Base-by-base conservation (phyloP, 805 yeast genomes). In the Citeromyces nyonsensis region DNA sequence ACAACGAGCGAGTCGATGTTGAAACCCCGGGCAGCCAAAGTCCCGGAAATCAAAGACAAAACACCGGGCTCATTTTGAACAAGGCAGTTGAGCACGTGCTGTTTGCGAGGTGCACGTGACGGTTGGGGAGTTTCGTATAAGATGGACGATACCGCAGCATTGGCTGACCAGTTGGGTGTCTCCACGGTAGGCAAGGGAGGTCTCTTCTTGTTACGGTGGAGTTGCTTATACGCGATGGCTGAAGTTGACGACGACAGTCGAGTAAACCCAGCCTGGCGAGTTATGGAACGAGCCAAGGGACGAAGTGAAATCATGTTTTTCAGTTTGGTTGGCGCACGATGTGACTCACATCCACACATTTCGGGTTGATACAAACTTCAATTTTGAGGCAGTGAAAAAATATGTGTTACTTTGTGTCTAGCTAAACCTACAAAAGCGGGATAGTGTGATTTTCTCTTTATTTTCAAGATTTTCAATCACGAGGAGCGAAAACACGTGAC, bases 31-130 rank as follows among this genome's bases (percentile, higher is more conserved):
- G 96, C 97, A 26, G 98, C 98, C 43, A 91, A 67, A 34, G 94
- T 85, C 35, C 96, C 95, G 5, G 96, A 80, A 28, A 91, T 82
- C 35, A 88, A 72, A 25, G 94, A 78, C 46, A 91, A 63, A 30
- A 91, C 98, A 66, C 98, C 98, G 6, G 98, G 97, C 59, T 91
- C 98, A 56, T 91, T 88, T 59, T 91, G 97, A 11, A 91, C 98
- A 51, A 91, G 67, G 61, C 98, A 91, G 67, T 88, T 91, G 52
- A 91, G 66, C 29, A 91, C 93, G 47, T 91, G 98, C 48, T 81
- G 81, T 43, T 79, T 76, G 44, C 68, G 63, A 28, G 85, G 82
- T 4, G 70, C 66, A 31, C 45, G 58, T 2, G 73, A 61, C 26
- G 77, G 71, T 15, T 60, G 50, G 69, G 98, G 69, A 3, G 95